Evolutionary conservation across 768 basidiomycete genomes (phyloP), one percentile per base, ranked within the genome.

Genomic region (Mrakia frigida): DNA sequence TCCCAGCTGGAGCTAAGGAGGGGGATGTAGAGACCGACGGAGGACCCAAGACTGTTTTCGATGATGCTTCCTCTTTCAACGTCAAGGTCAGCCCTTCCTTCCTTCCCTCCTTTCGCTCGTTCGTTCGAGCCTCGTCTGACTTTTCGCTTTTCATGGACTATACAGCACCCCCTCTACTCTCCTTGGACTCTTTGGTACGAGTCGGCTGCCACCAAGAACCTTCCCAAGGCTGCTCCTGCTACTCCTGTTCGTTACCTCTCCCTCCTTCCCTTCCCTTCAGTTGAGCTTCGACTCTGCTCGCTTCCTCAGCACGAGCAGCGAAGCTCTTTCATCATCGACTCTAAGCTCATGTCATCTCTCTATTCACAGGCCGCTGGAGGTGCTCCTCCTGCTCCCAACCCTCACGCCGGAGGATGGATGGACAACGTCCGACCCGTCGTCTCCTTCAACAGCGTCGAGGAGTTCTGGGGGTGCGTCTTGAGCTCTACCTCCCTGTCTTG

Each of bases 161-260:
- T 35, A 31, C 74, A 97, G 94, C 94, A 98, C 82, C 94, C 94
- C 18, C 88, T 98, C 61, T 96, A 89, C 84, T 94, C 94, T 39
- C 87, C 91, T 13, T 97, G 95, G 95, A 98, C 94, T 10, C 89
- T 99, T 39, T 98, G 94, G 94, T 99, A 98, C 83, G 96, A 98
- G 83, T 96, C 95, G 50, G 93, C 93, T 0, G 87, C 89, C 61
- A 93, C 92, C 43, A 98, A 98, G 84, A 90, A 90, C 74, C 90
- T 94, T 0, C 84, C 84, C 31, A 83, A 83, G 74, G 82, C 83
- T 79, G 92, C 92, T 0, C 91, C 92, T 59, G 86, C 90, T 75
- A 88, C 86, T 18, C 56, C 68, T n/a, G 76, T 77, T 2, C 41
- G 76, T 73, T n/a, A 39, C 50, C 53, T 11, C 52, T 31, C 25